These are phyloP conservation scores for Pythium rhizo-oryzae DNA, from an alignment of 352 stramenopile species.

Conservation along the genomic window DNA sequence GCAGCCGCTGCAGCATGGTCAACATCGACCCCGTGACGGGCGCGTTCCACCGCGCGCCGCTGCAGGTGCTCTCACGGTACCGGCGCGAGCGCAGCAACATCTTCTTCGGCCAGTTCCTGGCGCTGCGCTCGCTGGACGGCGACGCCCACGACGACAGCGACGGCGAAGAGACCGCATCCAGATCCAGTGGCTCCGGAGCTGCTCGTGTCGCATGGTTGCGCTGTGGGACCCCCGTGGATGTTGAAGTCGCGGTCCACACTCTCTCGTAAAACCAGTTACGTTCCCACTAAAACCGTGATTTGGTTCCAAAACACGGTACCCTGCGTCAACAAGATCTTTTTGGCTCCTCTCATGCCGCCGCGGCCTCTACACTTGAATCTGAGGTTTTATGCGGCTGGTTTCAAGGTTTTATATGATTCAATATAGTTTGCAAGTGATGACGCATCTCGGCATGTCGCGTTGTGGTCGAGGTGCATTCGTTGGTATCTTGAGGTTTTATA, in stretches of 20 bases:
- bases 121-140: background rate
- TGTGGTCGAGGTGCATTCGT: conserved; percentile 3
- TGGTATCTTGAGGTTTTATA: conserved; percentile 23
- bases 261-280: conserved; percentile 3
- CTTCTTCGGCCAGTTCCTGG: conserved; percentile 86
- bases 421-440: conserved; percentile 22
- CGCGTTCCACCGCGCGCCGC: conserved; percentile 47
- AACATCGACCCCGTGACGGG: conserved; percentile 81
- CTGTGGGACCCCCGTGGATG: conserved; percentile 34
- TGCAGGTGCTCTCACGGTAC: conserved; percentile 79
- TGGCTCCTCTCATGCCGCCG: background rate
- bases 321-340: conserved; percentile 31
- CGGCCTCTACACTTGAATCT: conserved; percentile 5
- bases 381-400: conserved; percentile 8
- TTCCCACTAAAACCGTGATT: background rate
- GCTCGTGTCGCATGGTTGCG: conserved; percentile 41
- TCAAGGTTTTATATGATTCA: conserved; percentile 6
- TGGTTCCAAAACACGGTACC: conserved; percentile 7
- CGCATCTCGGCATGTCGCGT: conserved; percentile 3
- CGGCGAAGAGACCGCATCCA: background rate
- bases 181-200: background rate
- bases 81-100: conserved; percentile 72
- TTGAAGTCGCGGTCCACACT: conserved; percentile 28
- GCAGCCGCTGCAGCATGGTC: conserved; percentile 80
- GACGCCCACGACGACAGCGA: background rate